A percentile compares a stretch with the other conserved stretches of the same genome.
phyloP scores from a whole-genome alignment of 306 rosid genomes.

The Vigna trinervia region DNA sequence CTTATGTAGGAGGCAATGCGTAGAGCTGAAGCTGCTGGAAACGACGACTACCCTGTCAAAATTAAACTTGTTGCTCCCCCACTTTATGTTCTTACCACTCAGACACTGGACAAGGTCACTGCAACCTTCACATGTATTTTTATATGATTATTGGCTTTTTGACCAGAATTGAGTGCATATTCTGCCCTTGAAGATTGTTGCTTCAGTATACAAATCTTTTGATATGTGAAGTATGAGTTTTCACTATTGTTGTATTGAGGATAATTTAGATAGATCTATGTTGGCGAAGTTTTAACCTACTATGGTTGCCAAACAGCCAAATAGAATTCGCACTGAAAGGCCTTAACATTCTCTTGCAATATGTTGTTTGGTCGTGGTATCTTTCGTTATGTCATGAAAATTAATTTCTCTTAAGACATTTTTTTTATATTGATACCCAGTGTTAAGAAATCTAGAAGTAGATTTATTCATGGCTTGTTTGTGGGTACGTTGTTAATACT shows the following conservation, averaged over 20 bases:
- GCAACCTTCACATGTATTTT: constrained; percentile 2
- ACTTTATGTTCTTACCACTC: constrained; percentile 93
- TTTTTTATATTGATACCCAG: not conserved
- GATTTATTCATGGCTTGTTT: not conserved
- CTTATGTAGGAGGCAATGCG: constrained; percentile 87
- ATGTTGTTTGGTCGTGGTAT: not conserved
- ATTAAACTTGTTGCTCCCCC: constrained; percentile 99
- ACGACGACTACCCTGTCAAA: constrained; percentile 91
- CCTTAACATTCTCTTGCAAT: too few relatives aligned
- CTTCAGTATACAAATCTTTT: not conserved
- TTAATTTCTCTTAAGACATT: not conserved
- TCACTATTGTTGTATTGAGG: not conserved
- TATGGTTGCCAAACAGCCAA: not conserved
- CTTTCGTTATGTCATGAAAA: not conserved
- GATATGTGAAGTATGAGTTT: constrained; percentile 2
- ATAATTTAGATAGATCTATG: not conserved
- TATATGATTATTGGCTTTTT: constrained; percentile 27
- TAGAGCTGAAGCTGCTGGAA: constrained; percentile 95
- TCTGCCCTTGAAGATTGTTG: not conserved
- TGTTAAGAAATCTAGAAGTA: not conserved
- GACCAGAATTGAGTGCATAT: constrained; percentile 1
- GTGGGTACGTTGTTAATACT: not conserved
- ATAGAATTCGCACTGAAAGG: too few relatives aligned
- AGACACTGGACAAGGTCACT: constrained; percentile 96
- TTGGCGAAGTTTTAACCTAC: constrained; percentile 6